phyloP scores from a whole-genome alignment of 306 rosid genomes.

The Inga leiocalycina region DNA sequence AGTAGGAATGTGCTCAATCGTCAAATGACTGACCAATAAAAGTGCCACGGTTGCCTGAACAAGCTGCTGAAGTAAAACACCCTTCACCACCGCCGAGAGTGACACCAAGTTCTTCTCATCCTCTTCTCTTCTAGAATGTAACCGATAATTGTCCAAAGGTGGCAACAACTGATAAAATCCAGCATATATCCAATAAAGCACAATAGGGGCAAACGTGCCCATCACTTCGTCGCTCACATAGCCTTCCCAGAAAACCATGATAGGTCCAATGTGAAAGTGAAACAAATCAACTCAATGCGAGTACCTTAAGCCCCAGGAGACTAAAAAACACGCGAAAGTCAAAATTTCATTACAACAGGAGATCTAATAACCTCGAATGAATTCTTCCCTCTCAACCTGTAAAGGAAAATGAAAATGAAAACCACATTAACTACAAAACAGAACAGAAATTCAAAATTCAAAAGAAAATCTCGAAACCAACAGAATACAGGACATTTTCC shows the following conservation, averaged over 20 bases:
- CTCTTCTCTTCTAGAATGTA: constrained; percentile 73
- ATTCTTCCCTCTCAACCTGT: constrained; percentile 49
- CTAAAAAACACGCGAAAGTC: constrained; percentile 23
- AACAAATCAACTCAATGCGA: constrained; percentile 35
- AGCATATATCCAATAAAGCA: constrained; percentile 85
- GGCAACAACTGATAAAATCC: constrained; percentile 78
- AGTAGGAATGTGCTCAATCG: constrained; percentile 18
- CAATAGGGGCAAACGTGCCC: constrained; percentile 92
- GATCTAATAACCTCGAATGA: constrained; percentile 43
- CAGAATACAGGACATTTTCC: background rate
- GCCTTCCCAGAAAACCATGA: constrained; percentile 80
- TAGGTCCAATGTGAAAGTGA: constrained; percentile 1
- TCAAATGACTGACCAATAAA: constrained; percentile 53
- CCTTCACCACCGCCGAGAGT: constrained; percentile 64
- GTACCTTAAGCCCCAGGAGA: constrained; percentile 27
- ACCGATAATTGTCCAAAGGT: constrained; percentile 64
- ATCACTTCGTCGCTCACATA: constrained; percentile 83
- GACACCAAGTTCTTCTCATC: constrained; percentile 71
- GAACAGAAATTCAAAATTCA: background rate
- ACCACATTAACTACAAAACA: background rate
- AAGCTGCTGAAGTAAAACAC: constrained; percentile 87
- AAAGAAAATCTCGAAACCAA: background rate
- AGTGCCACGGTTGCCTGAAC: constrained; percentile 87
- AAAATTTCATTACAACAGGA: constrained; percentile 41
- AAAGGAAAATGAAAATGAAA: constrained; percentile 23